These are phyloP conservation scores for Trebouxia gelatinosa DNA, from an alignment of 163 green algal genomes.

Conservation along the genomic window DNA sequence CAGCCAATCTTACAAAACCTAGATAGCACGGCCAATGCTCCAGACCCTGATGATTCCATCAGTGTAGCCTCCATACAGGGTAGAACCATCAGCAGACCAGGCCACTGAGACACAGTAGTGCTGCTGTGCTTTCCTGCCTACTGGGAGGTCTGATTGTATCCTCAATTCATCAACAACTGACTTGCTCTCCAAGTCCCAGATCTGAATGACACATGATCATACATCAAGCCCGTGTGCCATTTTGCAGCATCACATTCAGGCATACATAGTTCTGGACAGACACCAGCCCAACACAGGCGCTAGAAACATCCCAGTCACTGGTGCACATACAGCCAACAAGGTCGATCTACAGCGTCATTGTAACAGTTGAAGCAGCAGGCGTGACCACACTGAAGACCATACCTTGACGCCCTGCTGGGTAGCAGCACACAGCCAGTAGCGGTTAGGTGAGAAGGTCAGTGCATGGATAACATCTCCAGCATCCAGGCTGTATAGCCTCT, in stretches of 20 bases:
- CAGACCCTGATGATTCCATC: constrained; percentile 66
- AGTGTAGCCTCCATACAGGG: constrained; percentile 96
- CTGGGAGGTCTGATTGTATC: constrained; percentile 83
- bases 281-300: too few relatives aligned
- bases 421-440: constrained; percentile 98
- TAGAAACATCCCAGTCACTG: too few relatives aligned
- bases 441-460: constrained; percentile 98
- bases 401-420: constrained; percentile 79
- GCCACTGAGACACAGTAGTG: constrained; percentile 94
- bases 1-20: too few relatives aligned
- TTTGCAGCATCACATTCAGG: too few relatives aligned
- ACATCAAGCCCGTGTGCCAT: too few relatives aligned
- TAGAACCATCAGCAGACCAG: constrained; percentile 94
- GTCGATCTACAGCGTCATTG: too few relatives aligned
- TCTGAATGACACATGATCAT: too few relatives aligned
- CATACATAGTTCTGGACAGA: too few relatives aligned
- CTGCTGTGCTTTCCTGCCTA: constrained; percentile 78
- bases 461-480: constrained; percentile 96
- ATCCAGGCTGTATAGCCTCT: constrained; percentile 95
- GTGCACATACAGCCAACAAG: too few relatives aligned
- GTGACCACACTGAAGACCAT: too few relatives aligned
- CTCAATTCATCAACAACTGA: constrained; percentile 92
- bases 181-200: constrained; percentile 99
- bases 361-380: too few relatives aligned
- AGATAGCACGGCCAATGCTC: constrained; percentile 36